Evolutionary conservation across 2,329 filamentous ascomycete species (phyloP), one percentile per base, ranked within the genome.

Genomic region (Paraconiothyrium sp.): DNA sequence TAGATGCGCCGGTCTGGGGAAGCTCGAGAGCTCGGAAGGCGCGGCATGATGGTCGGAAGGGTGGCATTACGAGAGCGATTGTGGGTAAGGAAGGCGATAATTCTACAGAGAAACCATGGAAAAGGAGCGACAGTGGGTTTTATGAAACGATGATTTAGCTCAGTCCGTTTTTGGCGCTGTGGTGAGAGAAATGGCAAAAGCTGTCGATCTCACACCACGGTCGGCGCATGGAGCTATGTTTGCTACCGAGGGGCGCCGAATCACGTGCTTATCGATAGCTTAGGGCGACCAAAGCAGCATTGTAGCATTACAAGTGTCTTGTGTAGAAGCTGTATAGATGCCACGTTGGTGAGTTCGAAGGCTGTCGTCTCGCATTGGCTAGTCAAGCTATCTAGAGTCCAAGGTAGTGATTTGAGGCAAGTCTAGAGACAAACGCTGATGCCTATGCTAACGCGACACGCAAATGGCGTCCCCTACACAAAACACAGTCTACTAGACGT

Each of bases 201-300:
- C 54, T 59, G 61, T 61, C 50, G 39, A 54, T 62, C 70, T 77
- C 74, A 77, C 73, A 72, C 73, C 74, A 77, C 59, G 65, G 67
- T 73, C 64, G 71, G 58, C 62, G 62, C 67, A 72, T 61, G 60
- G 51, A 61, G 63, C 63, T 62, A 57, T 58, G 60, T 51, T 22
- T 47, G 30, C 2, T 48, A 49, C 54, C 55, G 46, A 39, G 46
- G 46, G 49, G 58, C 47, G 37, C 54, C 52, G 27, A 34, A 24
- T 55, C 52, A 55, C 52, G 52, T 55, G 52, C 14, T 24, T 24
- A 46, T 46, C 43, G 43, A 46, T 46, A 46, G 41, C 37, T 41
- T 41, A 16, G 37, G 37, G 43, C 43, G n/a, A 20, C 7, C 43
- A 22, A 22, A 22, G 43, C 43, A 22, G 43, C 37, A 41, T 41